These are phyloP conservation scores for Phlegmacium glaucopus DNA, from an alignment of 768 basidiomycete genomes.

Conservation along the genomic window DNA sequence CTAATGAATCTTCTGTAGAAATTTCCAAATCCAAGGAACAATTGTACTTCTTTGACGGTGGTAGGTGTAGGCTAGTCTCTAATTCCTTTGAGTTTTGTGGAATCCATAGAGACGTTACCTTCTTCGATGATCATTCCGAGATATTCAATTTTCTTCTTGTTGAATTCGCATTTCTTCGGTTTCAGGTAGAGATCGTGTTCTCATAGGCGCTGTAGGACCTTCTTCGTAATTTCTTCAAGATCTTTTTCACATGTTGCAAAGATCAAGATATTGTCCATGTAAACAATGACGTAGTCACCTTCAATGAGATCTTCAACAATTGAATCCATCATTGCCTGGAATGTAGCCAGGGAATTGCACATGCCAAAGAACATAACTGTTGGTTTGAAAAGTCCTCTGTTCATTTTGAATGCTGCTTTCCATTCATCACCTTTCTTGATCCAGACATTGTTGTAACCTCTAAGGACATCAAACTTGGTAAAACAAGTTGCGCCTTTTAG, in stretches of 20 bases:
- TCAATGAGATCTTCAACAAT: too few relatives aligned
- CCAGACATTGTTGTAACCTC: conserved; percentile 31
- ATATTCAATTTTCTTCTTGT: conserved; percentile 26
- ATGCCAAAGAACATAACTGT: conserved; percentile 37
- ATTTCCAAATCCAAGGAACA: conserved; percentile 38
- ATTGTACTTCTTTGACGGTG: conserved; percentile 27
- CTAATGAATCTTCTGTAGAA: conserved; percentile 33
- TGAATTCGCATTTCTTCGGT: conserved; percentile 37
- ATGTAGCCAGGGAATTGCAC: conserved; percentile 32
- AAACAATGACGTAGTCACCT: conserved; percentile 34
- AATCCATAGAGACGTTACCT: conserved; percentile 26
- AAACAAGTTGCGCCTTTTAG: conserved; percentile 21
- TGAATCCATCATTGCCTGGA: conserved; percentile 31
- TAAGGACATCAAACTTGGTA: conserved; percentile 35
- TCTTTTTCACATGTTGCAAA: too few relatives aligned
- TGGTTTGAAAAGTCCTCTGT: conserved; percentile 14
- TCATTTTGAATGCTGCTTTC: conserved; percentile 38
- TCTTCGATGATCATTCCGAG: conserved; percentile 26
- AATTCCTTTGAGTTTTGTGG: conserved; percentile 27
- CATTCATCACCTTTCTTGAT: conserved; percentile 35
- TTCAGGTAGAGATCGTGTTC: conserved; percentile 32
- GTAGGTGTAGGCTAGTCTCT: conserved; percentile 27
- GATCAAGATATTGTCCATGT: conserved; percentile 31
- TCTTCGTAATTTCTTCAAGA: not conserved
- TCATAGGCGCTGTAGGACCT: conserved; percentile 20